These are phyloP conservation scores for Dactylellina haptotyla DNA, from an alignment of 2,329 filamentous ascomycete genomes.

Conservation along the genomic window DNA sequence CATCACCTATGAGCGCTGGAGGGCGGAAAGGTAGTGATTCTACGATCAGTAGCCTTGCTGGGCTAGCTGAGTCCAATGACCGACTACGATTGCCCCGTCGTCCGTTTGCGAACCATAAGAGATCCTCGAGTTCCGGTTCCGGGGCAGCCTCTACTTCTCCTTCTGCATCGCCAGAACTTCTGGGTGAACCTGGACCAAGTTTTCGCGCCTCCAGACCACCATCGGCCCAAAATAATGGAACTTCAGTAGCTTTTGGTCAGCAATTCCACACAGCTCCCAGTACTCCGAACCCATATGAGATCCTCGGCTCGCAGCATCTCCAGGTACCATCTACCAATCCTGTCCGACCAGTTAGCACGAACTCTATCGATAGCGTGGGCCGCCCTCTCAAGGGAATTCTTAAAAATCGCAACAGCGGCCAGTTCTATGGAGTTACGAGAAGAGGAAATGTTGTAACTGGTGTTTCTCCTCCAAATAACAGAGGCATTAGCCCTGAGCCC, in stretches of 20 bases:
- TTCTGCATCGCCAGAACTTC: neutral
- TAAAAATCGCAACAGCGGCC: neutral
- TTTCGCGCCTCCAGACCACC: neutral
- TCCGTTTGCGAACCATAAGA: slow-evolving; percentile 8
- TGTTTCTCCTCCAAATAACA: slow-evolving; percentile 5
- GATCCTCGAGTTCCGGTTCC: neutral
- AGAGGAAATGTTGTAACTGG: neutral
- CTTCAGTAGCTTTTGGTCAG: neutral
- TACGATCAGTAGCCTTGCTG: slow-evolving; percentile 21
- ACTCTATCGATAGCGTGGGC: neutral
- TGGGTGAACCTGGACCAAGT: neutral
- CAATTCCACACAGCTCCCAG: slow-evolving; percentile 10
- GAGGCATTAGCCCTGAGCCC: neutral
- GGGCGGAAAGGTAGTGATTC: slow-evolving; percentile 27
- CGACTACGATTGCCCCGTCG: neutral
- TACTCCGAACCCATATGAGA: neutral
- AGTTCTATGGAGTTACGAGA: neutral
- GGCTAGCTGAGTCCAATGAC: neutral
- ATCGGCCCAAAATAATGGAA: neutral
- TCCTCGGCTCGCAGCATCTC: slow-evolving; percentile 4
- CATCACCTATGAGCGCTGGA: slow-evolving; percentile 32
- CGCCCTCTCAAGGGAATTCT: slow-evolving; percentile 31
- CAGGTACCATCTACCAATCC: neutral
- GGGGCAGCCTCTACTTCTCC: neutral
- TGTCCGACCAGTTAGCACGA: slow-evolving; percentile 15